Percentiles rank a stretch among this genome's conserved stretches.
These are phyloP conservation scores for Anthracocystis setariae DNA, from an alignment of 1,284 basidiomycete species.

Conservation along the genomic window DNA sequence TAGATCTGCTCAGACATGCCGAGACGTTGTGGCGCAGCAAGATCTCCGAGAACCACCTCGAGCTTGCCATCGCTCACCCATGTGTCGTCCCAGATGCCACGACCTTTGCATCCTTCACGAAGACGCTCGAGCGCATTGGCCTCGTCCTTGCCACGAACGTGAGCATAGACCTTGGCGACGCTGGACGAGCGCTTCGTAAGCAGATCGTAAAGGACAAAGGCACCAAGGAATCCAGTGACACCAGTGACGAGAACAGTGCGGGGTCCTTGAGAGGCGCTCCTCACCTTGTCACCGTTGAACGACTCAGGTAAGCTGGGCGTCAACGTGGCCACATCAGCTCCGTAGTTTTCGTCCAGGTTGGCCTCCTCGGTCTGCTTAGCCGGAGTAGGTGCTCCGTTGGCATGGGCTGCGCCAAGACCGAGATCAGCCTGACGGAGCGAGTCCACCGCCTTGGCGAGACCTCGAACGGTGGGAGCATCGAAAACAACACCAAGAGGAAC, in stretches of 20 bases:
- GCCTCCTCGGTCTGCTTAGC: constrained; percentile 56
- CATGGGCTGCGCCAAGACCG: constrained; percentile 73
- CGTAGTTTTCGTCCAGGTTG: constrained; percentile 74
- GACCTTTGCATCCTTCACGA: constrained; percentile 79
- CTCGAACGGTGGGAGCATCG: constrained; percentile 85
- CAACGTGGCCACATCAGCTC: constrained; percentile 80
- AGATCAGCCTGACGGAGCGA: constrained; percentile 81
- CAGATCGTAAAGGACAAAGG: constrained; percentile 87
- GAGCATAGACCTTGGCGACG: constrained; percentile 88
- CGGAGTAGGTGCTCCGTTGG: constrained; percentile 8
- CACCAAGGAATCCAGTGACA: constrained; percentile 95
- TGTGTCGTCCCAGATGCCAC: constrained; percentile 90
- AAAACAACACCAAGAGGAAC: constrained; percentile 94
- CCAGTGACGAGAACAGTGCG: constrained; percentile 93
- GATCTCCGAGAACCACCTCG: constrained; percentile 88
- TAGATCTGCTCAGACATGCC: constrained; percentile 79
- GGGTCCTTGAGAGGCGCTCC: constrained; percentile 17
- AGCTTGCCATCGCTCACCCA: constrained; percentile 80
- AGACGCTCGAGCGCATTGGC: constrained; percentile 79
- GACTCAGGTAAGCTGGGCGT: constrained; percentile 67
- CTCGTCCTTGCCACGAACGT: constrained; percentile 79
- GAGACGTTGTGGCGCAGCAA: constrained; percentile 77
- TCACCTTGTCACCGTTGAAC: constrained; percentile 44
- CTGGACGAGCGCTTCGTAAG: constrained; percentile 73
- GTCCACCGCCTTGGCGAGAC: constrained; percentile 85